Base-by-base conservation (phyloP, 2,329 filamentous ascomycete genomes). In the Furcasterigmium sp. region DNA sequence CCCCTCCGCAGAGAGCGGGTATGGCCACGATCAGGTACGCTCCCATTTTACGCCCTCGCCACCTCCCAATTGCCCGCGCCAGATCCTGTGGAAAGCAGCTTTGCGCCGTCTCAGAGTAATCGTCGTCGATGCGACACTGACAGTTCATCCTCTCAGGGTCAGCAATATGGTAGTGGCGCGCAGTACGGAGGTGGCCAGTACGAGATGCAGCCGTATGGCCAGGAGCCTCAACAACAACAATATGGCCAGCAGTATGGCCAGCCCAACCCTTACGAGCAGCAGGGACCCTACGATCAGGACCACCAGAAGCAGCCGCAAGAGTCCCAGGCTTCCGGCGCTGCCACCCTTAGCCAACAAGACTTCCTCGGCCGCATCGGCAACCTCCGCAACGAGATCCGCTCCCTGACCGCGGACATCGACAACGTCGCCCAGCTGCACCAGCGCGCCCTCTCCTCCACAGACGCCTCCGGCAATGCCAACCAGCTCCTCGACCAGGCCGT, bases 381-480 rank as follows among this genome's bases (percentile, higher is more conserved):
- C 53, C 74, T 84, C 47, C 85, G 85, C 63, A 70, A 75, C 53
- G 76, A 87, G 53, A 87, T 91, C 60, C 72, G 76, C 47, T 73
- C 73, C 37, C 74, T 91, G 44, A 80, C 78, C n/a, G 70, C 67
- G 36, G 80, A 84, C 56, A 79, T 91, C 56, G 73, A 80, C 54
- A 68, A 80, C 54, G 86, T 91, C 52, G 78, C 76, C 36, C 75
- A 75, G 44, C 71, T 87, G 43, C 85, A 91, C 64, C 83, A 88
- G 69, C 82, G 82, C 57, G 75, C 83, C 19, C 75, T 91, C 21
- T 74, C 77, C 51, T 82, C 82, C 47, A 74, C 82, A 45, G 84
- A 88, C 60, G 65, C 67, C 35, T 60, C 56, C 41, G 72, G 75
- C 39, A 68, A 68, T 41, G 64, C 72, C 39, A 7, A 26, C 23